phyloP scores from a whole-genome alignment of 768 basidiomycete genomes.

The Russula brevipes region DNA sequence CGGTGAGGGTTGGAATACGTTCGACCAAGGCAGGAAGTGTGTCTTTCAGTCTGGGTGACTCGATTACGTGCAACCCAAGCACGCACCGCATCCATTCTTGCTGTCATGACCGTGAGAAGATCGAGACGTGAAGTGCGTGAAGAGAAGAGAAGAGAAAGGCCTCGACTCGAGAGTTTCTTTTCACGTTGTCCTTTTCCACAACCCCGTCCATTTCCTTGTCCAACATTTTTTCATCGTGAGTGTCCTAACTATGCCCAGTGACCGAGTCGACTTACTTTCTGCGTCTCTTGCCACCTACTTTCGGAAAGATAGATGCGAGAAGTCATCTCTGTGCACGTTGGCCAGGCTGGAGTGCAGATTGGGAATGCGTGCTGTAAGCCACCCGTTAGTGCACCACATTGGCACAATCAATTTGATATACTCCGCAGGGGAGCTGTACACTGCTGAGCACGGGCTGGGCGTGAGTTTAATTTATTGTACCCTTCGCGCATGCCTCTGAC shows the following conservation, averaged over 20 bases:
- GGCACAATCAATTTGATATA: background rate
- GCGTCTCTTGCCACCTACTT: conserved; percentile 2
- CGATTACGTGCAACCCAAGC: background rate
- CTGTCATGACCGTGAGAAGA: conserved; percentile 22
- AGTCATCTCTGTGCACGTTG: conserved; percentile 98
- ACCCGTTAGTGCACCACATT: conserved; percentile 9
- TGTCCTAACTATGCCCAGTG: background rate
- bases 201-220: background rate
- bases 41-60: too few relatives aligned
- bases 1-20: background rate
- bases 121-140: conserved; percentile 5
- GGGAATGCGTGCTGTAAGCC: conserved; percentile 98
- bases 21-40: background rate
- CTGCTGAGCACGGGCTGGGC: conserved; percentile 95
- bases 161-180: background rate
- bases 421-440: conserved; percentile 90
- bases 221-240: conserved; percentile 4
- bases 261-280: background rate
- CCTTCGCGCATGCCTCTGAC: conserved; percentile 11
- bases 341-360: conserved; percentile 97
- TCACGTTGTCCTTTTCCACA: background rate
- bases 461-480: conserved; percentile 44
- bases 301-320: conserved; percentile 62
- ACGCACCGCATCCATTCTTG: conserved; percentile 2
- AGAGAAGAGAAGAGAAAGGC: background rate